Conservation (phyloP, 2,329 filamentous ascomycete species). For the Cladosporium oxysporum region DNA sequence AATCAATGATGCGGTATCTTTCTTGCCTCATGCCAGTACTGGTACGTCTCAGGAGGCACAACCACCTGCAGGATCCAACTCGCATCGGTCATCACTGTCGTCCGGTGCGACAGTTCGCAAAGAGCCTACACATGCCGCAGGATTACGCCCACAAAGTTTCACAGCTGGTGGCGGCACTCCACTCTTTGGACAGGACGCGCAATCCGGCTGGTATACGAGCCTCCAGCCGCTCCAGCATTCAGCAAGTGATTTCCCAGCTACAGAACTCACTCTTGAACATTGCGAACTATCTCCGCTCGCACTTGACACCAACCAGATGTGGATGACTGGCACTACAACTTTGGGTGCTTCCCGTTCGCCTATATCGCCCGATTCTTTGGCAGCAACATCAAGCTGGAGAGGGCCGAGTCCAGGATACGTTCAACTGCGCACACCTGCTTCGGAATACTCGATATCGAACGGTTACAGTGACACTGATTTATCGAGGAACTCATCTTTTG, state of each 20-base stretch:
- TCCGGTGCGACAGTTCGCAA: background rate
- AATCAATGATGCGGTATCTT: background rate
- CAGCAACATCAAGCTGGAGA: background rate
- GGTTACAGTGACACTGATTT: background rate
- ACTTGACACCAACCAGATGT: background rate
- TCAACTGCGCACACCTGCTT: conserved; percentile 5
- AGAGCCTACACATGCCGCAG: background rate
- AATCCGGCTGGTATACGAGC: background rate
- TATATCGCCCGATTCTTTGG: background rate
- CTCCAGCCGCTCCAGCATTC: background rate
- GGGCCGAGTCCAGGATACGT: background rate
- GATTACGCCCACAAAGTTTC: conserved; percentile 21
- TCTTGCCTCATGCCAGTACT: background rate
- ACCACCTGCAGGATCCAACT: background rate
- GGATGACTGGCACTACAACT: background rate
- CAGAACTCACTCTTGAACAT: background rate
- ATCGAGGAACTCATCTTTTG: background rate
- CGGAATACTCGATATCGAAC: background rate
- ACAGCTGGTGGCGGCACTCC: background rate
- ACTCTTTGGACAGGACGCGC: background rate
- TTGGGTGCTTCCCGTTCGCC: background rate
- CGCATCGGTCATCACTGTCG: background rate
- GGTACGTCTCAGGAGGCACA: background rate
- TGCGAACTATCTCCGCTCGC: background rate
- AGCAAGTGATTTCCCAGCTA: background rate